Evolutionary conservation across 1,284 basidiomycete species (phyloP), one percentile per base, ranked within the genome.

Genomic region (Butyriboletus appendiculatus): DNA sequence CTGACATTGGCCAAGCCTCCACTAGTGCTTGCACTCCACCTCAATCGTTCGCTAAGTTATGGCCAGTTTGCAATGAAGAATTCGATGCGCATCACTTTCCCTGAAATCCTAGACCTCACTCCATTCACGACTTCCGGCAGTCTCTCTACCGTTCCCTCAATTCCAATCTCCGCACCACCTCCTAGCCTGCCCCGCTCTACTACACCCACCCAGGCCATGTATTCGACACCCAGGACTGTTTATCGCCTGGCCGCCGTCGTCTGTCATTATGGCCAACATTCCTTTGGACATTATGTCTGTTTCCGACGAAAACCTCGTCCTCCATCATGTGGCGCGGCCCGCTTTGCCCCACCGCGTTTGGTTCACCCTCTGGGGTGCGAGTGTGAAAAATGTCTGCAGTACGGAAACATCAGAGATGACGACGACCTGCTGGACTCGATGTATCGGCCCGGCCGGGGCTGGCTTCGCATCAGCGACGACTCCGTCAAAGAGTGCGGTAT

Each of bases 241-340:
- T 97, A 96, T 70, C 82, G 91, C 35, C 81, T 97, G 28, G 73
- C 85, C 3, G 85, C 90, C 11, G 84, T 92, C 28, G 92, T 97
- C 10, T 92, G 93, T 62, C 94, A 97, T 73, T 94, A 88, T 67
- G 94, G 94, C 18, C 84, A 86, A 55, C 93, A 96, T 65, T 88
- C 85, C 7, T 95, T 90, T 65, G 94, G 95, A 2, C 95, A 97
- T 70, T 97, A 95, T 67, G 82, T 96, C 57, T 92, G 90, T 59
- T 95, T 86, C 69, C 79, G 94, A n/a, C 78, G 94, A 37, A 89
- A 88, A 70, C 93, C 93, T 0, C 77, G 77, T 22, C 70, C 75
- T 18, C 61, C 64, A 9, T 64, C 71, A 5, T 63, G 59, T 26
- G 72, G 70, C 2, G 38, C 59, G 14, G 61, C 61, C 38, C 75